Evolutionary conservation across 2,329 filamentous ascomycete genomes (phyloP).

Genomic region (Cladosporium colombiae): DNA sequence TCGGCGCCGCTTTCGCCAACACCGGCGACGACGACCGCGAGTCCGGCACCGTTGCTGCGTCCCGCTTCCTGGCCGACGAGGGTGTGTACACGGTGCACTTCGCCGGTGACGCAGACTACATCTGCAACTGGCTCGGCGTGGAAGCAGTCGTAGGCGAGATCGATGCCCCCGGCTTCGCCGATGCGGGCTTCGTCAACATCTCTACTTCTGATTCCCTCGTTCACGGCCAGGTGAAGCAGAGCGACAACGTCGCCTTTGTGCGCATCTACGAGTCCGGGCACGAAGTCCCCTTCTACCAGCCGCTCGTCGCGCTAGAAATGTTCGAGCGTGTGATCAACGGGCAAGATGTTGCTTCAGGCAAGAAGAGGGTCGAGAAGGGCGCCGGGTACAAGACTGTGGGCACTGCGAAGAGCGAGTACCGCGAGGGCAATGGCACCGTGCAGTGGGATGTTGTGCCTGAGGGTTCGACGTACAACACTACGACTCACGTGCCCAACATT

Average conservation of each 20-base stretch:
- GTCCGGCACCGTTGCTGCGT: slow-evolving; percentile 45
- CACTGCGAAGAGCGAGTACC: slow-evolving; percentile 31
- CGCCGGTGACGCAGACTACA: slow-evolving; percentile 53
- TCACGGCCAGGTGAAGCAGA: slow-evolving; percentile 56
- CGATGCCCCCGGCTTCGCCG: slow-evolving; percentile 43
- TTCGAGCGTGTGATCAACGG: slow-evolving; percentile 52
- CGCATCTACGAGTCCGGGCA: slow-evolving; percentile 54
- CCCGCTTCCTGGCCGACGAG: slow-evolving; percentile 41
- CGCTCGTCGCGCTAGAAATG: slow-evolving; percentile 48
- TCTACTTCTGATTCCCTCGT: slow-evolving; percentile 47
- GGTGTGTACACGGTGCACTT: slow-evolving; percentile 47
- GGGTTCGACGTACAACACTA: slow-evolving; percentile 49
- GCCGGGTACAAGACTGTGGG: slow-evolving; percentile 29
- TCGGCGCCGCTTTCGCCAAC: slow-evolving; percentile 46
- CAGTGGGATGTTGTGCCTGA: slow-evolving; percentile 45
- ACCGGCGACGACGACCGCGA: slow-evolving; percentile 55
- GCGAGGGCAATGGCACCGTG: slow-evolving; percentile 50
- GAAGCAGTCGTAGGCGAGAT: slow-evolving; percentile 45
- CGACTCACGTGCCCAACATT: slow-evolving; percentile 25
- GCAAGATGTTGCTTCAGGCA: slow-evolving; percentile 55
- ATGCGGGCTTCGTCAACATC: slow-evolving; percentile 53
- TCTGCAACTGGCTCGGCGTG: slow-evolving; percentile 51
- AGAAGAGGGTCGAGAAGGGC: slow-evolving; percentile 19
- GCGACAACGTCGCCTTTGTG: slow-evolving; percentile 52
- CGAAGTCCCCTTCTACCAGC: slow-evolving; percentile 57